These are phyloP conservation scores for Cenchrus americanus DNA, from an alignment of 176 grass and related monocot genomes.

Conservation along the genomic window DNA sequence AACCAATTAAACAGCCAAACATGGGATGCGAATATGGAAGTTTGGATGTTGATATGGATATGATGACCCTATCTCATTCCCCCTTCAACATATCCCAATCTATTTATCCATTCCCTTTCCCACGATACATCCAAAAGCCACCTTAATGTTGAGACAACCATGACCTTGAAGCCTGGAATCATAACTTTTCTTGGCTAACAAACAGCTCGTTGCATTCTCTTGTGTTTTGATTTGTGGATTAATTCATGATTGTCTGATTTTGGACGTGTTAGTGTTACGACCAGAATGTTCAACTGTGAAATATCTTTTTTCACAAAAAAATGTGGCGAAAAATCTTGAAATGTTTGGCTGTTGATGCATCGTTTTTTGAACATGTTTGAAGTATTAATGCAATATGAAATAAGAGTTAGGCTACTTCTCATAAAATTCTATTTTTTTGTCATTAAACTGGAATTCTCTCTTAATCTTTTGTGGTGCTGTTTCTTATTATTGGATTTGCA, in stretches of 20 bases:
- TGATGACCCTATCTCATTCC: too few relatives aligned
- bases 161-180: conserved; percentile 27
- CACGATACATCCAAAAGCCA: too few relatives aligned
- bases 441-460: not conserved
- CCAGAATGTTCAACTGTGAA: not conserved
- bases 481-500: not conserved
- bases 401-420: conserved; percentile 3
- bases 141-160: not conserved
- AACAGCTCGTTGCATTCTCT: conserved; percentile 20
- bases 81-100: too few relatives aligned
- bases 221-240: not conserved
- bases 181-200: conserved; percentile 18
- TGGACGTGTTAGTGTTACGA: not conserved
- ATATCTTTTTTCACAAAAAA: not conserved
- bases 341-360: not conserved
- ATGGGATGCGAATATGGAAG: too few relatives aligned
- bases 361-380: not conserved
- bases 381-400: conserved; percentile 4
- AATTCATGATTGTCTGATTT: conserved; percentile 11
- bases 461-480: not conserved
- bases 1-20: too few relatives aligned
- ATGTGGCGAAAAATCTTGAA: conserved; percentile 10
- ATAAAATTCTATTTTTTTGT: not conserved
- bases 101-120: too few relatives aligned
- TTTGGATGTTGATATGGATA: too few relatives aligned